A percentile compares a stretch with the other conserved stretches of the same genome.
These are phyloP conservation scores for Striga asiatica DNA, from an alignment of 257 asterid genomes.

Conservation along the genomic window DNA sequence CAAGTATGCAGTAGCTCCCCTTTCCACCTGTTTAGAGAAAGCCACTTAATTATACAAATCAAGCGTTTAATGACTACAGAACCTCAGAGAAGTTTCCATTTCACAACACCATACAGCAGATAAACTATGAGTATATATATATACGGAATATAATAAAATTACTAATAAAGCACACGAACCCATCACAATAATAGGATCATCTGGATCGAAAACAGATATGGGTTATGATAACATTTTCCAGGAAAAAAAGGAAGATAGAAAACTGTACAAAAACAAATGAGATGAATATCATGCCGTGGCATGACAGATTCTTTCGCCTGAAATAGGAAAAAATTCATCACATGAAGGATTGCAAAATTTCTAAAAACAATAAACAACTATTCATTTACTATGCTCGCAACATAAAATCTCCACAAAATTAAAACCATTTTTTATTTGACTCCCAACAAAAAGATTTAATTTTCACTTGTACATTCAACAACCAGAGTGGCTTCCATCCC, in stretches of 20 bases:
- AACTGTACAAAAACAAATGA: background rate
- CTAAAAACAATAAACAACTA: background rate
- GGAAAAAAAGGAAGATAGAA: background rate
- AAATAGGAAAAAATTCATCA: background rate
- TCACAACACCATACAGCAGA: background rate
- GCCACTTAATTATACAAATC: conserved; percentile 14
- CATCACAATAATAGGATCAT: background rate
- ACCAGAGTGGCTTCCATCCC: background rate
- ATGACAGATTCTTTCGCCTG: background rate
- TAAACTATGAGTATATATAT: background rate
- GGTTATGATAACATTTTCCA: conserved; percentile 6
- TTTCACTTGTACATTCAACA: background rate
- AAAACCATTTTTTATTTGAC: background rate
- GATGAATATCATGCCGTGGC: background rate
- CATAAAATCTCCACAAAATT: background rate
- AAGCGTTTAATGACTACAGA: conserved; percentile 16
- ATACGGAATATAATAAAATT: background rate
- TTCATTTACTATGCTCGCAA: background rate
- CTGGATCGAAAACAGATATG: background rate
- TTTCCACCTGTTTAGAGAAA: conserved; percentile 68
- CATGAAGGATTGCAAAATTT: background rate
- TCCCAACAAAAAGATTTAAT: background rate
- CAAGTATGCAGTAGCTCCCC: conserved; percentile 68
- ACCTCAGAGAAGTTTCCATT: background rate
- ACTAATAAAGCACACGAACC: background rate